Conservation (phyloP, 2,329 filamentous ascomycete genomes). For the Colletotrichum orbiculare region DNA sequence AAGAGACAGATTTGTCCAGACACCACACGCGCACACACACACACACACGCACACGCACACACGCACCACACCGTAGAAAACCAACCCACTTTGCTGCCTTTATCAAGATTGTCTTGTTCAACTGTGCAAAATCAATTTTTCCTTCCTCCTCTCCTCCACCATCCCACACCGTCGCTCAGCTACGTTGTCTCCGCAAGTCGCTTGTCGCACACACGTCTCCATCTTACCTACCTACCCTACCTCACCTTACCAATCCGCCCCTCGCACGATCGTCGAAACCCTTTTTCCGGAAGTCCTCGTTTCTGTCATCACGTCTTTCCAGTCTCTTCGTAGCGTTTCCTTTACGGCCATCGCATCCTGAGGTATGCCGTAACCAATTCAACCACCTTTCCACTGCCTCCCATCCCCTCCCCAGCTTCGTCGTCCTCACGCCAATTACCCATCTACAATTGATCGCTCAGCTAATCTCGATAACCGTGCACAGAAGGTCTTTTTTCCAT, state of each 20-base stretch:
- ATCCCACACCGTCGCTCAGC: constrained; percentile 5
- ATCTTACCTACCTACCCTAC: constrained; percentile 3
- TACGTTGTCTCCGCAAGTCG: constrained; percentile 33
- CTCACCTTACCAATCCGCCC: constrained; percentile 19
- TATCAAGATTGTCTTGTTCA: constrained; percentile 27
- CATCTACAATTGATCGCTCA: constrained; percentile 19
- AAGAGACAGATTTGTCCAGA: constrained; percentile 28
- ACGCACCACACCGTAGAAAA: constrained; percentile 12
- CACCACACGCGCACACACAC: neutral
- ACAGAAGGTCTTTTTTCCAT: constrained; percentile 9
- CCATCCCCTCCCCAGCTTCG: constrained; percentile 4
- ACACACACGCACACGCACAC: neutral
- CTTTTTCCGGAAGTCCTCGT: constrained; percentile 28
- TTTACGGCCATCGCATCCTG: constrained; percentile 22
- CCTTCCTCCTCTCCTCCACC: constrained; percentile 26
- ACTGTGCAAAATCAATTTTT: constrained; percentile 35
- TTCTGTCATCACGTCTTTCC: constrained; percentile 25
- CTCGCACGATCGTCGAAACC: constrained; percentile 36
- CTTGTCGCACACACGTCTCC: constrained; percentile 34
- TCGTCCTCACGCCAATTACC: constrained; percentile 15
- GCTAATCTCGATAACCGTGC: neutral
- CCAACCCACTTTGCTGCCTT: constrained; percentile 31
- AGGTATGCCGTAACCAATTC: constrained; percentile 19
- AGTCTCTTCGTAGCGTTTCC: constrained; percentile 30
- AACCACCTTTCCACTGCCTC: neutral